Percentiles rank a stretch among this genome's conserved stretches.
phyloP scores from a whole-genome alignment of 1,139 yeast genomes.

The Taphrina populina region DNA sequence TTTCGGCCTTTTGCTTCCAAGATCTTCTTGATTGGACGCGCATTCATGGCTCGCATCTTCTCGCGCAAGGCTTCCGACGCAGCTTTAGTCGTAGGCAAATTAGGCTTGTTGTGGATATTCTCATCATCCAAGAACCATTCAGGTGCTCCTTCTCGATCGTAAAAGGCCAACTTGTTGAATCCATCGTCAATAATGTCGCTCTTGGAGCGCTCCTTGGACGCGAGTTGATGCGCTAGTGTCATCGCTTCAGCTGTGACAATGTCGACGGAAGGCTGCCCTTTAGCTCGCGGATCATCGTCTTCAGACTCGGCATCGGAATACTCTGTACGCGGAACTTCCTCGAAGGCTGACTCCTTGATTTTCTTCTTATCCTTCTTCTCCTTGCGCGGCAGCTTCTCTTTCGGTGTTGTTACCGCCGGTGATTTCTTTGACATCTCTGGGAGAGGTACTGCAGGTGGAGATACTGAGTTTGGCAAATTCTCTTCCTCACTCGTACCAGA shows the following conservation, averaged over 20 bases:
- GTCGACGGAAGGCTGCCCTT: conserved; percentile 57
- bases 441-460: conserved; percentile 45
- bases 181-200: conserved; percentile 88
- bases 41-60: conserved; percentile 84
- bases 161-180: conserved; percentile 83
- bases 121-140: conserved; percentile 97
- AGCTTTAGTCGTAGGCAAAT: conserved; percentile 92
- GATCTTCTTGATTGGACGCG: conserved; percentile 97
- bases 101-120: conserved; percentile 74
- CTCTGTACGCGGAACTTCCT: conserved; percentile 35
- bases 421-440: conserved; percentile 48
- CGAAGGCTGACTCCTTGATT: conserved; percentile 35
- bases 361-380: conserved; percentile 35
- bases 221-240: conserved; percentile 96
- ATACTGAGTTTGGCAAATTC: conserved; percentile 5
- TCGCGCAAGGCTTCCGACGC: conserved; percentile 91
- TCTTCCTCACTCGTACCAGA: conserved; percentile 41
- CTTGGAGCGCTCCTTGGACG: conserved; percentile 57
- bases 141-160: conserved; percentile 87
- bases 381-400: conserved; percentile 40
- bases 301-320: conserved; percentile 47
- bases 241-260: conserved; percentile 93
- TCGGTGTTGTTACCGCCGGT: conserved; percentile 36
- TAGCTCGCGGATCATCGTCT: conserved; percentile 50
- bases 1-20: conserved; percentile 96